phyloP scores from a whole-genome alignment of 345 rosid species.

The Murraya koenigii region DNA sequence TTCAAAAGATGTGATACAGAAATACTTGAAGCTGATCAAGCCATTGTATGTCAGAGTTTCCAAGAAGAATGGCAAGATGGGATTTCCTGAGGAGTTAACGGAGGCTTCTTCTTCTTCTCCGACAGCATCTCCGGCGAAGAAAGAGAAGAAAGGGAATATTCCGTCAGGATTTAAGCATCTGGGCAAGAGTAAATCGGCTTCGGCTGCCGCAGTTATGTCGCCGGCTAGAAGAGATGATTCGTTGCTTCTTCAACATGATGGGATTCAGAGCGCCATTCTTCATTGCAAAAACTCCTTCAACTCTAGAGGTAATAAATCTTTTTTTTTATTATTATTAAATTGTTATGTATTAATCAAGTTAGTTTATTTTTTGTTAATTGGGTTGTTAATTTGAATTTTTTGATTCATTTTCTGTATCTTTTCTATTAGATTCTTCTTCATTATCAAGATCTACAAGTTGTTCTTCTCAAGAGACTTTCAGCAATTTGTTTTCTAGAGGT shows the following conservation, averaged over 20 bases:
- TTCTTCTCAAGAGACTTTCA: constrained; percentile 43
- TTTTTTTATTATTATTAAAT: not conserved
- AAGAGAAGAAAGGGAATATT: constrained; percentile 45
- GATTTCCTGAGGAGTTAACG: constrained; percentile 24
- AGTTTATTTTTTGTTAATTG: not conserved
- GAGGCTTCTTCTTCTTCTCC: constrained; percentile 37
- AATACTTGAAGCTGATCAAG: constrained; percentile 62
- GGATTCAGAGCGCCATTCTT: constrained; percentile 89
- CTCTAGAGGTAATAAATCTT: constrained; percentile 30
- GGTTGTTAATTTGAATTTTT: not conserved
- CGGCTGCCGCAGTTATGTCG: constrained; percentile 41
- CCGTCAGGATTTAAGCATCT: constrained; percentile 53
- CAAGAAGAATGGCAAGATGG: constrained; percentile 38
- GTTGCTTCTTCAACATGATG: constrained; percentile 76
- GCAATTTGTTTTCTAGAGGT: constrained; percentile 51
- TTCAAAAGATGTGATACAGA: constrained; percentile 47
- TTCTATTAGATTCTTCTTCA: constrained; percentile 35
- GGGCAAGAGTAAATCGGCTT: constrained; percentile 75
- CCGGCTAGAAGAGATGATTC: constrained; percentile 87
- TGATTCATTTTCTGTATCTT: not conserved
- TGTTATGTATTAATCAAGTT: not conserved
- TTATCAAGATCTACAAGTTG: constrained; percentile 41
- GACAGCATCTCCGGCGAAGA: constrained; percentile 24
- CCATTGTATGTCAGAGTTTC: constrained; percentile 59
- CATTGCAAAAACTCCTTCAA: constrained; percentile 94